Conservation (phyloP, 192 early-diverging fungal genomes). For the Rhizophagus prolifer region DNA sequence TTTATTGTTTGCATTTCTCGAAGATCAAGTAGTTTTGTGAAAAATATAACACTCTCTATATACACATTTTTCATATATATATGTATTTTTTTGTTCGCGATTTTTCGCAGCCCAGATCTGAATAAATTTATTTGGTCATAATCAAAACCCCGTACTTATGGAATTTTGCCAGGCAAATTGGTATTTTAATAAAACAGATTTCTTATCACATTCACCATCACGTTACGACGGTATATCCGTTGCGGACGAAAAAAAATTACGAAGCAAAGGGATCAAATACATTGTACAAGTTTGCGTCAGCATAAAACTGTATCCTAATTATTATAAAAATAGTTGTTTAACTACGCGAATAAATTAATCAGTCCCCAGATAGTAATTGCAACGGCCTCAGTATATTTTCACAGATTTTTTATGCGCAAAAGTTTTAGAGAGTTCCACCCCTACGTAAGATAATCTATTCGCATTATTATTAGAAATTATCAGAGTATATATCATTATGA, state of each 20-base stretch:
- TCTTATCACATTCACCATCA: slow-evolving; percentile 53
- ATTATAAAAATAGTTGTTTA: background rate
- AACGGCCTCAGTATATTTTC: slow-evolving; percentile 67
- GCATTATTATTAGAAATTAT: background rate
- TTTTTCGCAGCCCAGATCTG: background rate
- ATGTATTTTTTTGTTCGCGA: background rate
- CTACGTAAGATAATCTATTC: slow-evolving; percentile 49
- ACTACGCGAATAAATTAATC: background rate
- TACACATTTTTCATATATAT: background rate
- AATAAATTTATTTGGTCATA: background rate
- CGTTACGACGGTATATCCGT: slow-evolving; percentile 37
- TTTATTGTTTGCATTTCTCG: background rate
- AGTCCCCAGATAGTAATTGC: slow-evolving; percentile 55
- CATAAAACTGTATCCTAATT: slow-evolving; percentile 37
- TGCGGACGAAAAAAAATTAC: slow-evolving; percentile 35
- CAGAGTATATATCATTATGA: background rate
- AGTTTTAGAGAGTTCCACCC: slow-evolving; percentile 56
- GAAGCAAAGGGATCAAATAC: slow-evolving; percentile 39
- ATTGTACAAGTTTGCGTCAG: slow-evolving; percentile 40
- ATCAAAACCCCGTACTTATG: background rate
- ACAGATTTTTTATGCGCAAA: slow-evolving; percentile 74
- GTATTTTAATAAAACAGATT: slow-evolving; percentile 59
- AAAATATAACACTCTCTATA: background rate
- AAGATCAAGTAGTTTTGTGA: background rate
- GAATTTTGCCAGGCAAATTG: slow-evolving; percentile 43